These are phyloP conservation scores for Yamadazyma sp. DNA, from an alignment of 1,139 yeast genomes.

Conservation along the genomic window DNA sequence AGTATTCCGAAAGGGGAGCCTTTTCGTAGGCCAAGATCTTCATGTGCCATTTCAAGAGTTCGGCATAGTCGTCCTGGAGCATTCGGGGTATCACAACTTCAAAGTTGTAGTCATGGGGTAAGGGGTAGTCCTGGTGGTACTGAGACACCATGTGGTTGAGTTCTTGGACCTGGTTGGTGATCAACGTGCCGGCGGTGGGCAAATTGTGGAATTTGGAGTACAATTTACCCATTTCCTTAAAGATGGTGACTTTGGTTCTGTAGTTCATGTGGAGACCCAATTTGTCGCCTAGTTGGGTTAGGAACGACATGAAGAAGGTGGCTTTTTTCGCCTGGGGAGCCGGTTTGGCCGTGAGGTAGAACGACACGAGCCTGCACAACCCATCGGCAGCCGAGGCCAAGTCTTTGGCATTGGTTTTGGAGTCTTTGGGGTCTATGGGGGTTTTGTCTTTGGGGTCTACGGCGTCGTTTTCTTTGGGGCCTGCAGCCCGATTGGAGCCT, in stretches of 20 bases:
- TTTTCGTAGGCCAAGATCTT: conserved; percentile 11
- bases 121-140: conserved; percentile 21
- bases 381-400: conserved; percentile 13
- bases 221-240: conserved; percentile 28
- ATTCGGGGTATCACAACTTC: conserved; percentile 20
- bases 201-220: conserved; percentile 25
- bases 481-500: no score
- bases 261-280: conserved; percentile 24
- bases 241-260: conserved; percentile 26
- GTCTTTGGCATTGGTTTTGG: neutral
- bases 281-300: conserved; percentile 25
- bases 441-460: no score
- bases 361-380: conserved; percentile 12
- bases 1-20: conserved; percentile 12
- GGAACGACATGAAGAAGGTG: conserved; percentile 28
- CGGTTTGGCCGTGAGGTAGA: conserved; percentile 21
- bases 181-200: conserved; percentile 22
- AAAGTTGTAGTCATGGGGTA: conserved; percentile 4
- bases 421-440: neutral
- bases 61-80: conserved; percentile 19
- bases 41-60: conserved; percentile 20
- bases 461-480: no score
- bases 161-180: conserved; percentile 27
- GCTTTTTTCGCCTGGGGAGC: conserved; percentile 18
- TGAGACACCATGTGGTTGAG: conserved; percentile 16